Evolutionary conservation across 2,329 filamentous ascomycete genomes (phyloP), one percentile per base, ranked within the genome.

Genomic region (Myriosclerotinia duriaeana): DNA sequence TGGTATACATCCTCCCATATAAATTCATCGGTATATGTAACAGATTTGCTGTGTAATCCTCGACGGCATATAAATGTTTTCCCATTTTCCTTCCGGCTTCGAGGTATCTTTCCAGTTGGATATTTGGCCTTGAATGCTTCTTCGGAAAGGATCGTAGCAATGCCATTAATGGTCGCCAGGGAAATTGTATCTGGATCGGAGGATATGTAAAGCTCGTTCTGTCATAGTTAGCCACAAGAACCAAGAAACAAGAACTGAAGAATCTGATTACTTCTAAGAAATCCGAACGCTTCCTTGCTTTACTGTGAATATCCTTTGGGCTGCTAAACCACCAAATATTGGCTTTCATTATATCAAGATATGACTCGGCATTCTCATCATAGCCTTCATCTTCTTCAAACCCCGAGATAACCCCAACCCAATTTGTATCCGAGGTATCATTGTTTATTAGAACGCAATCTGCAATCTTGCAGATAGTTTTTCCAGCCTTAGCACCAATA

Each of bases 191-290:
- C 96, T 79, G 90, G 95, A 30, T 91, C 89, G 0, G 91, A 85
- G 0, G 93, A 96, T 65, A 98, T 88, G 75, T 98, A 99, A 17
- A 97, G 83, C 78, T 99, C 95, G 75, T 97, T 96, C 83, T 92
- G 70, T 53, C 50, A 75, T 71, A 46, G 66, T 69, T 44, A 70
- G 69, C 26, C 36, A 36, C 36, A 20, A 17, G 55, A n/a, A 26
- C 1, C 44, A 61, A n/a, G 26, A 46, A 14, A 65, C 30, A n/a
- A n/a, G 6, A 20, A 17, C 14, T 12, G 36, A n/a, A 53, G 30
- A 34, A 34, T 34, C 8, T 34, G 73, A 79, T 67, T 80, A 90
- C 87, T 75, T 86, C 86, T 63, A 96, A 78, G 67, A 87, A 92
- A 78, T 99, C 95, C 15, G 81, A 84, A 74, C 92, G 84, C 79